These are phyloP conservation scores for Poa annua DNA, from an alignment of 176 grass and related monocot genomes.

Conservation along the genomic window DNA sequence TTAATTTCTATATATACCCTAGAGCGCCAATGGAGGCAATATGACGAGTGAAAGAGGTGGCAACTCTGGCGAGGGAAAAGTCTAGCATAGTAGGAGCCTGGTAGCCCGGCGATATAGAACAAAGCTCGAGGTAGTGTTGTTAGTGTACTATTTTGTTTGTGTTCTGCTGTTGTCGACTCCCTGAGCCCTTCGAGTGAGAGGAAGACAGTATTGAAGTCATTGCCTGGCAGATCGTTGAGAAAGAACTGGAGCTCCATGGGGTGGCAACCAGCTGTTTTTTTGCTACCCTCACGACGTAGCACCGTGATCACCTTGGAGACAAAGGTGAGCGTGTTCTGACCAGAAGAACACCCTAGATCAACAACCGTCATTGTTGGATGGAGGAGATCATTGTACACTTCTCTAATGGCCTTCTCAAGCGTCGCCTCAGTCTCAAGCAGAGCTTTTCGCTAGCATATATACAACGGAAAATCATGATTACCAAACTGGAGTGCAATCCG, in stretches of 20 bases:
- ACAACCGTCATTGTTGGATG: constrained; percentile 31
- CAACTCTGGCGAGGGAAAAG: constrained; percentile 49
- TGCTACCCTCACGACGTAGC: neutral
- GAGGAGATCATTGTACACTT: constrained; percentile 8
- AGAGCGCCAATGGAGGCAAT: constrained; percentile 46
- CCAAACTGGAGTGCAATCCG: neutral
- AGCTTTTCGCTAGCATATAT: constrained; percentile 37
- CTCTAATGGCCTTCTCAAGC: constrained; percentile 9
- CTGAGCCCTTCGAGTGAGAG: constrained; percentile 3
- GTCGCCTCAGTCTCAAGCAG: constrained; percentile 8
- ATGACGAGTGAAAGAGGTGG: constrained; percentile 53
- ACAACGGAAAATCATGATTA: neutral
- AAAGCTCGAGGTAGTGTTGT: neutral
- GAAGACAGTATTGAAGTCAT: constrained; percentile 59
- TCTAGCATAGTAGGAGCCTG: constrained; percentile 54
- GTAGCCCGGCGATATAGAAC: constrained; percentile 35
- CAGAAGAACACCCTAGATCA: constrained; percentile 51
- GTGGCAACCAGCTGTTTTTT: no score
- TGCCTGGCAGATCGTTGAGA: constrained; percentile 52
- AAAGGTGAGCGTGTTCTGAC: constrained; percentile 34
- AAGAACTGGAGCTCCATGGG: constrained; percentile 51
- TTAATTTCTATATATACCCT: constrained; percentile 17
- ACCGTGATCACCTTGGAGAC: constrained; percentile 23
- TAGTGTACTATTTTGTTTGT: neutral
- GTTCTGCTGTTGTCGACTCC: neutral